Percentiles rank a stretch among this genome's conserved stretches.
These are phyloP conservation scores for Cicer arietinum DNA, from an alignment of 306 rosid species.

Conservation along the genomic window DNA sequence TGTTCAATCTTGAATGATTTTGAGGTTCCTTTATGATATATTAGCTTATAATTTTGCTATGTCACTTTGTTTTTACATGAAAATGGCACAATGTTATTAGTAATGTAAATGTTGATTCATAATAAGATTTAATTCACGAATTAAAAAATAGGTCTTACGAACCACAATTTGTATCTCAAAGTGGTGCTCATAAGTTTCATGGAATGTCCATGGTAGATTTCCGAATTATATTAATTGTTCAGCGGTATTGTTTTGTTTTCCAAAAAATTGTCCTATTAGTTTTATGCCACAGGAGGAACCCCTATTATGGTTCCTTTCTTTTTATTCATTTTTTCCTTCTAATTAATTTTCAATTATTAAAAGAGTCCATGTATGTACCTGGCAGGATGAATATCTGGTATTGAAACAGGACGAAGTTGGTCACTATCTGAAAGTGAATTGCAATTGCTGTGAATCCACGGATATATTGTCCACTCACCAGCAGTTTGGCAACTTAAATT, in stretches of 20 bases:
- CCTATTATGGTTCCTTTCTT: background rate
- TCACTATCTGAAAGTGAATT: slow-evolving; percentile 85
- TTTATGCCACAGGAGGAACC: slow-evolving; percentile 29
- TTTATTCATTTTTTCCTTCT: background rate
- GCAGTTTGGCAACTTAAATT: slow-evolving; percentile 58
- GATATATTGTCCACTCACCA: slow-evolving; percentile 91
- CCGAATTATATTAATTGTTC: background rate
- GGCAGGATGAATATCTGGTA: slow-evolving; percentile 98
- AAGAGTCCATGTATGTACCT: slow-evolving; percentile 57
- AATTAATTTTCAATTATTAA: background rate
- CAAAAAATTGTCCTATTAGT: background rate
- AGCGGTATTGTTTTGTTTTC: slow-evolving; percentile 8
- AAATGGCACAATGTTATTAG: no score
- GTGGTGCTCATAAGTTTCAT: slow-evolving; percentile 1
- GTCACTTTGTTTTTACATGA: no score
- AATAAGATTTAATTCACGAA: no score
- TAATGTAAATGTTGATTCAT: no score
- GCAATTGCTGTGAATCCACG: slow-evolving; percentile 94
- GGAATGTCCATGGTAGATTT: slow-evolving; percentile 4
- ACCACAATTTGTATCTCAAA: no score
- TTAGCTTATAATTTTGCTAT: no score
- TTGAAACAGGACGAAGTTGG: slow-evolving; percentile 81
- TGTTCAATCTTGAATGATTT: no score
- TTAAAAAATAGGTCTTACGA: no score
- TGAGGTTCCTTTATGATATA: no score